These are phyloP conservation scores for Ascochyta lentis DNA, from an alignment of 2,329 filamentous ascomycete genomes.

Conservation along the genomic window DNA sequence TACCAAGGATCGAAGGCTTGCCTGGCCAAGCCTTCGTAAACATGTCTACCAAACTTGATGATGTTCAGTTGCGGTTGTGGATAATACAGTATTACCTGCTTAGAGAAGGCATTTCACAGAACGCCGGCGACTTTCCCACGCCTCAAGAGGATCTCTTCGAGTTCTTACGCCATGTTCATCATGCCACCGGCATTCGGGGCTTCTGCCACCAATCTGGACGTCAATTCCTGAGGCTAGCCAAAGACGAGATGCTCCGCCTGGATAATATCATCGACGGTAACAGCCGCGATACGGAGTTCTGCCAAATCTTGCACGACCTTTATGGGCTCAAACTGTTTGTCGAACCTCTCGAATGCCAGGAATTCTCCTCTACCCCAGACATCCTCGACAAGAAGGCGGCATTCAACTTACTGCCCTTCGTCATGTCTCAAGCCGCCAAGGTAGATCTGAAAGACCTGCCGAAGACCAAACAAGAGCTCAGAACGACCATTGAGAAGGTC, in stretches of 20 bases:
- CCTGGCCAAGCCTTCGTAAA: constrained; percentile 49
- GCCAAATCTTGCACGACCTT: constrained; percentile 65
- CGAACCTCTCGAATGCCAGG: constrained; percentile 43
- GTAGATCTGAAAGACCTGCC: constrained; percentile 90
- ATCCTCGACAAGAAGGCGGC: constrained; percentile 82
- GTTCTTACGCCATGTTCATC: constrained; percentile 81
- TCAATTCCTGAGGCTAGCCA: constrained; percentile 87
- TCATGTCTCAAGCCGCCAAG: constrained; percentile 79
- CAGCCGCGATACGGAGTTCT: constrained; percentile 73
- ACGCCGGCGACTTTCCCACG: constrained; percentile 67
- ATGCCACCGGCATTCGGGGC: constrained; percentile 81
- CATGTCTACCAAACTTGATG: constrained; percentile 74
- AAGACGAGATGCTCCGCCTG: constrained; percentile 80
- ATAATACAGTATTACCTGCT: constrained; percentile 83
- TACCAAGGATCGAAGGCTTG: constrained; percentile 64
- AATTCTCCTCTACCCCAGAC: constrained; percentile 79
- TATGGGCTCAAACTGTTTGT: constrained; percentile 49
- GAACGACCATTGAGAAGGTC: constrained; percentile 89
- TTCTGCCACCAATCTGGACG: constrained; percentile 87
- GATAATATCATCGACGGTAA: constrained; percentile 76
- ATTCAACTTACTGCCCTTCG: constrained; percentile 80
- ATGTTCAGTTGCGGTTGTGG: constrained; percentile 89
- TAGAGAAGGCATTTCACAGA: constrained; percentile 75
- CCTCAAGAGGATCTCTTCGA: constrained; percentile 77
- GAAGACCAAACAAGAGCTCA: constrained; percentile 92